Evolutionary conservation across 2,329 filamentous ascomycete species (phyloP).

Genomic region (Colletotrichum spinosum): DNA sequence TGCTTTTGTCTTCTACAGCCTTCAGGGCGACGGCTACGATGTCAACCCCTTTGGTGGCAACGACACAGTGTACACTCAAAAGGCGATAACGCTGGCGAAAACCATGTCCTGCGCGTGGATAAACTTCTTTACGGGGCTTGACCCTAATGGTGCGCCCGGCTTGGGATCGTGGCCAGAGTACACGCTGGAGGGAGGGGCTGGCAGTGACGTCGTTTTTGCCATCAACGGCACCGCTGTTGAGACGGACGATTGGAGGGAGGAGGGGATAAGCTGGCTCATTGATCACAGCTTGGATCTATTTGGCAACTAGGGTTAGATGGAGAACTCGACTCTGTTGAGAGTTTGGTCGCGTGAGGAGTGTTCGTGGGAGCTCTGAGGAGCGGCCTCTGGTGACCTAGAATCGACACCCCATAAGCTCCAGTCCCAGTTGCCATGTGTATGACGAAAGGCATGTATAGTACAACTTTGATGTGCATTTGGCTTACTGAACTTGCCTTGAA

Average conservation of each 20-base stretch:
- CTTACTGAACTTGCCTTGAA: too few relatives aligned
- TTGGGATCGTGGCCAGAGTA: conserved; percentile 45
- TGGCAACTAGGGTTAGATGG: conserved; percentile 37
- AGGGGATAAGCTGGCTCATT: conserved; percentile 45
- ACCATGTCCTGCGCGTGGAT: conserved; percentile 47
- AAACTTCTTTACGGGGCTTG: conserved; percentile 42
- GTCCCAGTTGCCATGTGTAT: too few relatives aligned
- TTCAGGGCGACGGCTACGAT: conserved; percentile 46
- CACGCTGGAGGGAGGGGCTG: conserved; percentile 33
- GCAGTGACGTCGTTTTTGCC: conserved; percentile 45
- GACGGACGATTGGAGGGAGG: conserved; percentile 45
- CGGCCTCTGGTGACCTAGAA: not conserved
- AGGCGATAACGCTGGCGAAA: conserved; percentile 43
- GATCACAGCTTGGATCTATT: conserved; percentile 44
- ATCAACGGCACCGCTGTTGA: conserved; percentile 42
- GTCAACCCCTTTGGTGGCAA: conserved; percentile 46
- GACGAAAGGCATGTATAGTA: too few relatives aligned
- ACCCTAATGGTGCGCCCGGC: conserved; percentile 43
- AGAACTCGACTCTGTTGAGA: not conserved
- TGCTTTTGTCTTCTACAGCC: conserved; percentile 54
- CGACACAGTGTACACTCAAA: conserved; percentile 40
- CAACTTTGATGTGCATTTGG: too few relatives aligned
- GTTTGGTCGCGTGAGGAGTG: too few relatives aligned
- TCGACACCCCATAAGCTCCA: not conserved
- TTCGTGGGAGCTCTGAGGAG: too few relatives aligned